phyloP scores from a whole-genome alignment of 257 asterid species.

The Linaria vulgaris region DNA sequence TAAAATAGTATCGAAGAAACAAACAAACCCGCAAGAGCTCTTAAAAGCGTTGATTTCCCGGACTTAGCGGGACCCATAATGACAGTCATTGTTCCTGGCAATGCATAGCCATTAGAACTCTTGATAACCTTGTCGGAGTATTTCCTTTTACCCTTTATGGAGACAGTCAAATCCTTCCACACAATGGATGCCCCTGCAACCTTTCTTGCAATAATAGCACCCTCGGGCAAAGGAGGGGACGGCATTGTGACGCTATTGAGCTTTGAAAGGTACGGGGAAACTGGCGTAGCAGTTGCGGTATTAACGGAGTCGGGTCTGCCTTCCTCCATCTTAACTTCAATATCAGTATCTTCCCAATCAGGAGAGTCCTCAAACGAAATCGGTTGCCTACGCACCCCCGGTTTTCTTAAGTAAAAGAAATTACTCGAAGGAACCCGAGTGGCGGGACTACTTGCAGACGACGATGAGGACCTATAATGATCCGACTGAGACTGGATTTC shows the following conservation, averaged over 20 bases:
- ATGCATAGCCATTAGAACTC: conserved; percentile 89
- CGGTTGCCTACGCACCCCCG: conserved; percentile 84
- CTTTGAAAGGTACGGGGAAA: conserved; percentile 88
- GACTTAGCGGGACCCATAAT: conserved; percentile 99
- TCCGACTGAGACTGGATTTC: conserved; percentile 95
- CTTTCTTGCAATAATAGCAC: conserved; percentile 60
- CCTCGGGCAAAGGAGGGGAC: conserved; percentile 82
- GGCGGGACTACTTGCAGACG: conserved; percentile 95
- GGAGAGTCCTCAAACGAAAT: conserved; percentile 98
- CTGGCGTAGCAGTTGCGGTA: conserved; percentile 70
- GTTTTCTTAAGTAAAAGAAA: conserved; percentile 88
- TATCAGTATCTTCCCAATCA: conserved; percentile 88
- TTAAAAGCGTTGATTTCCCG: conserved; percentile 95
- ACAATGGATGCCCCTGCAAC: conserved; percentile 82
- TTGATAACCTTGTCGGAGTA: conserved; percentile 90
- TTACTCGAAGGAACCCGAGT: conserved; percentile 93
- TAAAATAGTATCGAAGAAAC: conserved; percentile 5
- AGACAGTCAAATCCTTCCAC: conserved; percentile 94
- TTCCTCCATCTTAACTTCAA: conserved; percentile 78
- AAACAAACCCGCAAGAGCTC: conserved; percentile 86
- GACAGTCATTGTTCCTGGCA: conserved; percentile 98
- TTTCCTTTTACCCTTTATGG: conserved; percentile 85
- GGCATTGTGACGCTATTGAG: conserved; percentile 81
- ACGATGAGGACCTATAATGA: conserved; percentile 91
- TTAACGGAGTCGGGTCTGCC: conserved; percentile 87